A percentile compares a stretch with the other conserved stretches of the same genome.
These are phyloP conservation scores for Plasmodium adleri DNA, from an alignment of 169 alveolate species.

Conservation along the genomic window DNA sequence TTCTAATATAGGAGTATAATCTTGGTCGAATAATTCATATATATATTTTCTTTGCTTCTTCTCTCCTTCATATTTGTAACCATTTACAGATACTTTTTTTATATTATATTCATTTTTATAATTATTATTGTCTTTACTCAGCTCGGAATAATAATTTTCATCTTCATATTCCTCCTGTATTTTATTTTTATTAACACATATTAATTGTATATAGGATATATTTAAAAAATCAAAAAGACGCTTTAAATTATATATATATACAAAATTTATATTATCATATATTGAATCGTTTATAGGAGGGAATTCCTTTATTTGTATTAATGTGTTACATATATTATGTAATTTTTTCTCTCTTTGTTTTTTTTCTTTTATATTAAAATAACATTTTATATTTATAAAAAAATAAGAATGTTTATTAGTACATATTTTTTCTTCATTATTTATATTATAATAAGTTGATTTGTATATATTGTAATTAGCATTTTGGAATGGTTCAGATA, in stretches of 20 bases:
- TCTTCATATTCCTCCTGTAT: not conserved
- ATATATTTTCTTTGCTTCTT: slow-evolving; percentile 10
- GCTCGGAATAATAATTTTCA: not conserved
- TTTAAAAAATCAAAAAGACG: slow-evolving; percentile 40
- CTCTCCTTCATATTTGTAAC: not conserved
- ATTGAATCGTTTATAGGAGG: slow-evolving; percentile 41
- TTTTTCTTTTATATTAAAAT: slow-evolving; percentile 6
- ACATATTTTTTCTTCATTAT: no score
- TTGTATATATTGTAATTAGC: no score
- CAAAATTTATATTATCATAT: slow-evolving; percentile 37
- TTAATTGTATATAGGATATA: slow-evolving; percentile 35
- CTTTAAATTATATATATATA: slow-evolving; percentile 48
- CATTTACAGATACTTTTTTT: not conserved
- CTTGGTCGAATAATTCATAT: slow-evolving; percentile 28
- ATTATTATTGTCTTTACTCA: not conserved
- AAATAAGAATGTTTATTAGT: slow-evolving; percentile 50
- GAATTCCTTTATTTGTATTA: slow-evolving; percentile 17
- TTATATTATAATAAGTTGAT: no score
- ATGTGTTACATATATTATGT: slow-evolving; percentile 4
- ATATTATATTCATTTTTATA: slow-evolving; percentile 1
- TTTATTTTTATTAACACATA: slow-evolving; percentile 12
- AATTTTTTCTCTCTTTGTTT: not conserved
- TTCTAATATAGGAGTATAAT: slow-evolving; percentile 15
- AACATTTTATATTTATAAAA: slow-evolving; percentile 29
- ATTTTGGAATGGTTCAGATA: no score